Evolutionary conservation across 106 monocot species (phyloP).

Genomic region (Ottelia alismoides): DNA sequence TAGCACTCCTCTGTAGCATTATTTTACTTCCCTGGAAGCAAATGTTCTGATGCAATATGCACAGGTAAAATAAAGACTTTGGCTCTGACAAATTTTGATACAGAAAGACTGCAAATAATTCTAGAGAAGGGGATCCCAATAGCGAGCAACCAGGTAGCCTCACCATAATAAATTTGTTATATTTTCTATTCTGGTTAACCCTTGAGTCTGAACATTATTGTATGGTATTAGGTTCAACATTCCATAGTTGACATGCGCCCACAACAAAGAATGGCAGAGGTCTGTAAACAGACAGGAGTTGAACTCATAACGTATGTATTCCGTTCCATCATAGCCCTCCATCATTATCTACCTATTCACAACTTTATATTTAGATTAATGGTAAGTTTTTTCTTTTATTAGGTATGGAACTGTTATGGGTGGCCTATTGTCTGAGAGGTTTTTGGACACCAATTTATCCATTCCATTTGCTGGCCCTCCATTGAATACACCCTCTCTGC

Average conservation of each 20-base stretch:
- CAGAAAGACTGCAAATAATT: constrained; percentile 15
- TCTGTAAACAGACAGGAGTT: constrained; percentile 75
- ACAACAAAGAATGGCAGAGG: constrained; percentile 81
- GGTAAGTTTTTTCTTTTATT: not conserved
- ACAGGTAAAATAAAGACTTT: constrained; percentile 24
- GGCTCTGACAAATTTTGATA: constrained; percentile 24
- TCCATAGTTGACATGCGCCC: constrained; percentile 95
- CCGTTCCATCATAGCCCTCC: constrained; percentile 10
- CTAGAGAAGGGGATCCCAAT: constrained; percentile 22
- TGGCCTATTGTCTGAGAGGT: constrained; percentile 90
- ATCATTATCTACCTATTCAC: not conserved
- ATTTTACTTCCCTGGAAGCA: too few species aligned
- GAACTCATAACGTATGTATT: constrained; percentile 82
- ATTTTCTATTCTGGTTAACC: too few species aligned
- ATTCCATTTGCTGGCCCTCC: constrained; percentile 90
- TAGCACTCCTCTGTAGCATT: too few species aligned
- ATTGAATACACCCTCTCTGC: constrained; percentile 87
- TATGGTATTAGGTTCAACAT: constrained; percentile 74
- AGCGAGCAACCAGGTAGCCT: constrained; percentile 92
- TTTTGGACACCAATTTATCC: constrained; percentile 69
- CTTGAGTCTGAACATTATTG: not conserved
- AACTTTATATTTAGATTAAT: not conserved
- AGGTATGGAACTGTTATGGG: constrained; percentile 99
- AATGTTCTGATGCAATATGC: not conserved
- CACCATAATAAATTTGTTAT: not conserved